Conservation (phyloP, 768 basidiomycete species). For the Boletus subcaerulescens region DNA sequence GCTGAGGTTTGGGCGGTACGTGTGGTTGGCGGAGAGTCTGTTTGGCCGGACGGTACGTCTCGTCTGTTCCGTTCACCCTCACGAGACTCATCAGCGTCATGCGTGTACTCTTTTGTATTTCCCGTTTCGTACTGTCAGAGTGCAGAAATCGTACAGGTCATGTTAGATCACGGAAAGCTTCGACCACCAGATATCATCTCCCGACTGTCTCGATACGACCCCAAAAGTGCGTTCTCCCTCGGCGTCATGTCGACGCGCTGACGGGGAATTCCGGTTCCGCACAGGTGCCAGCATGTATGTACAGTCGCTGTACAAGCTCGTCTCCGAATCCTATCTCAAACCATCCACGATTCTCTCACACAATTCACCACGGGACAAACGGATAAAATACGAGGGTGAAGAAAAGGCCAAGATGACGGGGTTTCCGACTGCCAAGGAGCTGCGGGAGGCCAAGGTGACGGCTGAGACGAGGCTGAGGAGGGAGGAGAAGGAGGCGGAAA, state of each 20-base stretch:
- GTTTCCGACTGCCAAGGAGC: slow-evolving; percentile 78
- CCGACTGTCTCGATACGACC: slow-evolving; percentile 47
- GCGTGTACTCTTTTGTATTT: too few relatives aligned
- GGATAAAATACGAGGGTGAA: slow-evolving; percentile 76
- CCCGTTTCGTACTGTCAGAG: slow-evolving; percentile 45
- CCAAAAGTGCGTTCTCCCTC: slow-evolving; percentile 48
- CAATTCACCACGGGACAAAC: slow-evolving; percentile 74
- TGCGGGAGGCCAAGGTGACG: slow-evolving; percentile 66
- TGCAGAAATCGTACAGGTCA: slow-evolving; percentile 67
- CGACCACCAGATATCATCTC: slow-evolving; percentile 67
- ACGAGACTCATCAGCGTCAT: neutral
- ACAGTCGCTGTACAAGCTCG: slow-evolving; percentile 65
- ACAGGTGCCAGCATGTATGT: slow-evolving; percentile 44
- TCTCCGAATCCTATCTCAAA: slow-evolving; percentile 72
- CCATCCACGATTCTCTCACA: slow-evolving; percentile 78
- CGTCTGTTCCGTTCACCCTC: neutral
- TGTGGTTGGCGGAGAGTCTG: slow-evolving; percentile 66
- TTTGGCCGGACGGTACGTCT: slow-evolving; percentile 67
- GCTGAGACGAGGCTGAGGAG: slow-evolving; percentile 61
- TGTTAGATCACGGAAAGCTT: slow-evolving; percentile 86
- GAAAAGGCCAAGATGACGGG: slow-evolving; percentile 71
- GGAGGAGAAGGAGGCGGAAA: slow-evolving; percentile 73
- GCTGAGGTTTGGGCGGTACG: slow-evolving; percentile 78
- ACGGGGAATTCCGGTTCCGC: neutral
- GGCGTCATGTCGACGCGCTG: neutral